Evolutionary conservation across 2,329 filamentous ascomycete genomes (phyloP), one percentile per base, ranked within the genome.

Genomic region (Tetracladium maxilliforme): DNA sequence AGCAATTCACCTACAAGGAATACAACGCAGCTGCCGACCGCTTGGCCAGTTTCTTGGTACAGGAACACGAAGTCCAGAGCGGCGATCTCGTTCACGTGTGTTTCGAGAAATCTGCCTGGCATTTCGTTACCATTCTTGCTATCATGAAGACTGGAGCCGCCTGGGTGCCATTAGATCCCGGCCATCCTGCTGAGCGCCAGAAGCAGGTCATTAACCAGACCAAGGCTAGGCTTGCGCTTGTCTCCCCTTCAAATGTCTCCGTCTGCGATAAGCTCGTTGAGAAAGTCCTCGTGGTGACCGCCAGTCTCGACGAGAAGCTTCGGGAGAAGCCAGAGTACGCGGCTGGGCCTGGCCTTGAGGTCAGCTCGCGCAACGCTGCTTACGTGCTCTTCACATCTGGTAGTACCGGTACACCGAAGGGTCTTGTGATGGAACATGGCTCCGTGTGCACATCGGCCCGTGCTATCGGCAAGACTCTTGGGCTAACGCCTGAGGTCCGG

Each of bases 371-470:
- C 8, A 23, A 30, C 23, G 11, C 30, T 19, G 26, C 28, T 8
- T 33, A 34, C 17, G 19, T 36, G 4, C 32, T 41, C 4, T 39
- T 34, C 22, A 41, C 38, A 16, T 62, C 52, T n/a, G 60, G 59
- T 10, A 61, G 55, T 11, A 62, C 59, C 3, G 59, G 60, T 9
- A 41, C 45, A 16, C 59, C 60, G 4, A 64, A 64, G 42, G 59
- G 59, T 14, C 54, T 62, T 14, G 47, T 58, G 15, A 28, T 46
- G 14, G 28, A 31, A n/a, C 39, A 44, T 25, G 19, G 22, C 8
- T 23, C 35, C 14, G 27, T 39, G 11, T 24, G 27, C 22, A 32
- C 30, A 4, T 26, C 33, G 21, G 22, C 31, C 13, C 16, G 19
- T 22, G 31, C 28, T 18, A 25, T 33, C 23, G 25, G 20, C 14